Conservation (phyloP, 768 basidiomycete genomes). For the Boletus pseudo-olivaceus region DNA sequence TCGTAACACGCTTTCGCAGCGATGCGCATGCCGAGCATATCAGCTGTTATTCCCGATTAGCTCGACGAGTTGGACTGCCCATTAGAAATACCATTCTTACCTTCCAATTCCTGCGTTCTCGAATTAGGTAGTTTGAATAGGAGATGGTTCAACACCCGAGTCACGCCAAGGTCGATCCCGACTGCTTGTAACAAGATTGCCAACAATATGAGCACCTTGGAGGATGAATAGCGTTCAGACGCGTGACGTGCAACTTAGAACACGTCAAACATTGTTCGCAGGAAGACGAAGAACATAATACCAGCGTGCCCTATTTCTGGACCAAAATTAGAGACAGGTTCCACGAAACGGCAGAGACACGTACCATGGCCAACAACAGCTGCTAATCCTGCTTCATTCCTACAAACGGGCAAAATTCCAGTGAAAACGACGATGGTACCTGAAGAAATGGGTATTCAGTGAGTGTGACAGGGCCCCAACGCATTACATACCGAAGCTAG, state of each 20-base stretch:
- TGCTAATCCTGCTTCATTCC: constrained; percentile 78
- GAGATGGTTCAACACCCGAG: constrained; percentile 44
- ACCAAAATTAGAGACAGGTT: constrained; percentile 1
- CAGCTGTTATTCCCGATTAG: constrained; percentile 48
- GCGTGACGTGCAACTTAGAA: constrained; percentile 54
- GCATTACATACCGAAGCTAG: constrained; percentile 52
- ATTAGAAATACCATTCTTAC: constrained; percentile 30
- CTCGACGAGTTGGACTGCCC: neutral
- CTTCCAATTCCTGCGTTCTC: constrained; percentile 77
- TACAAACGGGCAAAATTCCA: constrained; percentile 76
- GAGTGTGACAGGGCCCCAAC: neutral
- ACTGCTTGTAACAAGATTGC: constrained; percentile 41
- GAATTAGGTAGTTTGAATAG: constrained; percentile 80
- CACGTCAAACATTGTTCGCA: neutral
- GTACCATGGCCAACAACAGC: constrained; percentile 82
- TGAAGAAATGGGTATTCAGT: constrained; percentile 16
- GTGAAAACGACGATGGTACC: constrained; percentile 85
- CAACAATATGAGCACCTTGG: constrained; percentile 40
- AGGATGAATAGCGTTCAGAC: constrained; percentile 44
- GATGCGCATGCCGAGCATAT: constrained; percentile 77
- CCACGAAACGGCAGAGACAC: neutral
- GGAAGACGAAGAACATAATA: constrained; percentile 23
- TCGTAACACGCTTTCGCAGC: constrained; percentile 86
- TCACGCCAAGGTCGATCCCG: constrained; percentile 56
- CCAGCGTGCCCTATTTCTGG: constrained; percentile 81